phyloP scores from a whole-genome alignment of 208 protist species.

The Novymonas esmeraldas region DNA sequence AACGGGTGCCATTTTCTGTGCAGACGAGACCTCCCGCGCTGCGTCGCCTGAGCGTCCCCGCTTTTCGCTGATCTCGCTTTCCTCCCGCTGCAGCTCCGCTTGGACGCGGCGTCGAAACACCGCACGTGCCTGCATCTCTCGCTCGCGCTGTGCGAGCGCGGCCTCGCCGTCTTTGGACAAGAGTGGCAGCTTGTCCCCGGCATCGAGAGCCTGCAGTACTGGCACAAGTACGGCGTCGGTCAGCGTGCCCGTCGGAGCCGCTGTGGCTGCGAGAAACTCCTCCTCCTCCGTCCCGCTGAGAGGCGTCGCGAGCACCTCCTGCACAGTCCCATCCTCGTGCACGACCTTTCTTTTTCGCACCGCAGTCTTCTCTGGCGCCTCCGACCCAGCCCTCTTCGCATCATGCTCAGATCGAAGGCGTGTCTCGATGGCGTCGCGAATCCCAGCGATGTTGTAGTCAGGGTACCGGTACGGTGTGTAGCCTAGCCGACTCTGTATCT shows the following conservation, averaged over 20 bases:
- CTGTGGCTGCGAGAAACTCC: constrained; percentile 28
- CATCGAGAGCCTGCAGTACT: constrained; percentile 39
- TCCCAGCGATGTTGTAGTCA: constrained; percentile 64
- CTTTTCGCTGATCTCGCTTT: constrained; percentile 18
- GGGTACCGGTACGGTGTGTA: constrained; percentile 83
- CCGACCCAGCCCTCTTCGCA: constrained; percentile 1
- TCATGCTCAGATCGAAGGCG: constrained; percentile 5
- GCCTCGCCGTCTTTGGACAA: constrained; percentile 42
- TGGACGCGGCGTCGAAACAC: constrained; percentile 25
- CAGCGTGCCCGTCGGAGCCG: neutral
- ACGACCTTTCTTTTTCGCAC: constrained; percentile 49
- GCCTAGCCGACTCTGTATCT: constrained; percentile 58
- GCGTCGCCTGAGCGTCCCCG: constrained; percentile 8
- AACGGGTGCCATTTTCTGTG: neutral
- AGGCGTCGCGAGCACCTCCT: constrained; percentile 53
- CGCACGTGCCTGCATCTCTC: constrained; percentile 22
- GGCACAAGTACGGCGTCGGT: constrained; percentile 40
- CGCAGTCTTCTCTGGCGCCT: constrained; percentile 12
- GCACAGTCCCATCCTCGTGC: constrained; percentile 53
- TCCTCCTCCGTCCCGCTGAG: constrained; percentile 38
- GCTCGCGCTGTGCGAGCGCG: constrained; percentile 39
- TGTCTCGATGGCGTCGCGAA: constrained; percentile 35
- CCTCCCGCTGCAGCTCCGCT: constrained; percentile 26
- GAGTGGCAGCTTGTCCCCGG: constrained; percentile 56
- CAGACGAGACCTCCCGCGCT: neutral